A percentile compares a stretch with the other conserved stretches of the same genome.
phyloP scores from a whole-genome alignment of 768 basidiomycete species.

The Xerocomellus dryophilus region DNA sequence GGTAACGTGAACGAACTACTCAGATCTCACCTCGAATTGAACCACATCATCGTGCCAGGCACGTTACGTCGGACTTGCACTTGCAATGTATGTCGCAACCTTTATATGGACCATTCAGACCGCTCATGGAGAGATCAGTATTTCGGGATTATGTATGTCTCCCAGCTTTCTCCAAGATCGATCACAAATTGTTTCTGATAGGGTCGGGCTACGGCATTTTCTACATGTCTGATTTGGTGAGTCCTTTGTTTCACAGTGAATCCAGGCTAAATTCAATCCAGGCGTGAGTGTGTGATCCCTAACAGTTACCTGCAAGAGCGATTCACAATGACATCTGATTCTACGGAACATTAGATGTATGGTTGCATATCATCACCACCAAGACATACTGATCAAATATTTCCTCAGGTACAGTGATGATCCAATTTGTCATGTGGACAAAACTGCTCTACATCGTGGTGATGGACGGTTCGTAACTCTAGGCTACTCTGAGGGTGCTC shows the following conservation, averaged over 20 bases:
- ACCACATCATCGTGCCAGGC: not conserved
- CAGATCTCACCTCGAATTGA: not conserved
- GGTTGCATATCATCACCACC: not conserved
- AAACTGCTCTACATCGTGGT: not conserved
- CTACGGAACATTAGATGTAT: constrained; percentile 2
- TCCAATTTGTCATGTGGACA: not conserved
- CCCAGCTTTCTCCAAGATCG: not conserved
- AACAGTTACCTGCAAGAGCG: too few species aligned
- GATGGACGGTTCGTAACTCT: constrained; percentile 5
- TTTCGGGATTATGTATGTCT: not conserved
- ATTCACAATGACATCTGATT: not conserved
- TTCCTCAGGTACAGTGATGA: not conserved
- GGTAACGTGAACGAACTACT: not conserved
- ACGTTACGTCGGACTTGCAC: constrained; percentile 8
- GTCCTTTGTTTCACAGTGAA: not conserved
- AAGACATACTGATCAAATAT: not conserved
- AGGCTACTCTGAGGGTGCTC: too few species aligned
- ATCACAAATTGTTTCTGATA: not conserved
- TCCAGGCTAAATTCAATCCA: not conserved
- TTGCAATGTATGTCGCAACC: constrained; percentile 3
- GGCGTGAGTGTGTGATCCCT: constrained; percentile 6
- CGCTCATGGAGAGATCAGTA: not conserved
- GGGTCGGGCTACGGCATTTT: not conserved
- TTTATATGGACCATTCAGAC: not conserved
- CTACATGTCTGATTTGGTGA: not conserved